These are phyloP conservation scores for Podospora didyma DNA, from an alignment of 495 filamentous ascomycete genomes.

Conservation along the genomic window DNA sequence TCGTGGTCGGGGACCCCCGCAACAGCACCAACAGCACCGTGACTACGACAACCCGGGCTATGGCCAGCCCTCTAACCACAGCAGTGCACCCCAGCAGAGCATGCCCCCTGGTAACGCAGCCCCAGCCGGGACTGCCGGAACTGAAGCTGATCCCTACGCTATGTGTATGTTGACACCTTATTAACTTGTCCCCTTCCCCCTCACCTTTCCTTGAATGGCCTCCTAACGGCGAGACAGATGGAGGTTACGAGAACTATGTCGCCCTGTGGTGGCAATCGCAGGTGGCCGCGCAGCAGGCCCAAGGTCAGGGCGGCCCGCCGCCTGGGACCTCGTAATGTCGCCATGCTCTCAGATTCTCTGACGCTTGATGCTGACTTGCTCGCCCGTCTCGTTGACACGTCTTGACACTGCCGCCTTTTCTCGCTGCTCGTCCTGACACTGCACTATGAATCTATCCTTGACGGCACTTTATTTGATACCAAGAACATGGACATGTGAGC, in stretches of 20 bases:
- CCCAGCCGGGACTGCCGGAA: conserved; percentile 17
- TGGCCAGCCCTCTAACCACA: conserved; percentile 26
- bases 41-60: conserved; percentile 43
- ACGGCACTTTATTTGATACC: conserved; percentile 13
- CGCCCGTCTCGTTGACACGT: conserved; percentile 21
- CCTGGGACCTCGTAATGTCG: conserved; percentile 26
- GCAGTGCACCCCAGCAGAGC: conserved; percentile 18
- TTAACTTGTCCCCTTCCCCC: too few relatives aligned
- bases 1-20: conserved; percentile 35
- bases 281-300: conserved; percentile 25
- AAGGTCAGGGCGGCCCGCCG: conserved; percentile 26
- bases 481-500: conserved; percentile 10
- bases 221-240: conserved; percentile 21
- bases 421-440: conserved; percentile 17
- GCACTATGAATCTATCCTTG: conserved; percentile 12
- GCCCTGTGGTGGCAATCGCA: conserved; percentile 31
- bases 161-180: conserved; percentile 33
- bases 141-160: conserved; percentile 27
- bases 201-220: too few relatives aligned
- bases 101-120: conserved; percentile 17
- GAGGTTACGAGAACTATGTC: conserved; percentile 31
- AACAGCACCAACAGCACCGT: conserved; percentile 31
- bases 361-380: conserved; percentile 26
- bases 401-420: conserved; percentile 17
- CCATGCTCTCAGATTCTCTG: conserved; percentile 20